These are phyloP conservation scores for Alnus rubra DNA, from an alignment of 306 rosid genomes.

Conservation along the genomic window DNA sequence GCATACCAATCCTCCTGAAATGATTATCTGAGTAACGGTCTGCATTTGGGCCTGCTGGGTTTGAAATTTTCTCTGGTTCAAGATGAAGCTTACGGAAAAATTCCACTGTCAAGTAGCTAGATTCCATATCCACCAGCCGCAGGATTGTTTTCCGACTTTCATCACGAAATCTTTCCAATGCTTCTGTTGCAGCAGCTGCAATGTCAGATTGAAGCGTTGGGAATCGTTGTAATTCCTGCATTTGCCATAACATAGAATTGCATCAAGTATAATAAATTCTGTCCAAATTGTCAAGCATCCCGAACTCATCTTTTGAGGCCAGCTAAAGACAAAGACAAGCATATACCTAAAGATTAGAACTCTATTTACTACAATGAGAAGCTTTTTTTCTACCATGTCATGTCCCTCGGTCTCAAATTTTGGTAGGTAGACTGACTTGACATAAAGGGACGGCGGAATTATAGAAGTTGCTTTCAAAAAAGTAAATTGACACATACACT, in stretches of 20 bases:
- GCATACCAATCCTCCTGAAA: conserved; percentile 84
- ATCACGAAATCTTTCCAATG: conserved; percentile 88
- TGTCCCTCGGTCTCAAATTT: background rate
- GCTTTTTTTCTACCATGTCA: background rate
- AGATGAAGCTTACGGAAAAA: conserved; percentile 83
- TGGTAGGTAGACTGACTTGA: background rate
- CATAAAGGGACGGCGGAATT: background rate
- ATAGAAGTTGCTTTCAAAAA: background rate
- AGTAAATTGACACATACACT: background rate
- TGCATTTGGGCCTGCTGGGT: conserved; percentile 44
- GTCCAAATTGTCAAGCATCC: background rate
- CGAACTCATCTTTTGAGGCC: background rate
- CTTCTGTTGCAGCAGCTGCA: conserved; percentile 81
- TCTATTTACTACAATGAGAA: too few relatives aligned
- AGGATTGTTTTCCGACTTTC: conserved; percentile 83
- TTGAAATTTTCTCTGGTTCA: conserved; percentile 71
- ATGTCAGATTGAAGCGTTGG: conserved; percentile 85
- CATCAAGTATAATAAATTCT: background rate
- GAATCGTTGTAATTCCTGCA: conserved; percentile 92
- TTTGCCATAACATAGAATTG: conserved; percentile 22
- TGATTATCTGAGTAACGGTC: conserved; percentile 72
- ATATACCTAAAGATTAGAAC: background rate
- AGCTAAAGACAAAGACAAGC: background rate
- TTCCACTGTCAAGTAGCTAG: conserved; percentile 90
- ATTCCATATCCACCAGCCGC: conserved; percentile 97